These are phyloP conservation scores for Parastagonospora avenae DNA, from an alignment of 2,329 filamentous ascomycete species.

Conservation along the genomic window DNA sequence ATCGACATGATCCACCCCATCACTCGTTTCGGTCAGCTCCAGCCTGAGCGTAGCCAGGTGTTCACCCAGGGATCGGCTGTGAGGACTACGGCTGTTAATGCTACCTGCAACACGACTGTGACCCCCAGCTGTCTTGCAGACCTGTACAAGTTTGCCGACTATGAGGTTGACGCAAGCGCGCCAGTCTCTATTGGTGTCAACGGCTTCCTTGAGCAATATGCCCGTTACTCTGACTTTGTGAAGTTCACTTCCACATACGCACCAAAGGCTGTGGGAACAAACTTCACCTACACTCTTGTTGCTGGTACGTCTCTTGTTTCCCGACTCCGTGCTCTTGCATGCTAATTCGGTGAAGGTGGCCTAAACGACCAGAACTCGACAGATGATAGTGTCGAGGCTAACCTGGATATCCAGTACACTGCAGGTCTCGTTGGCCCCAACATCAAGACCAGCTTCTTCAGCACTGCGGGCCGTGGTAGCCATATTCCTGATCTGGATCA, in stretches of 20 bases:
- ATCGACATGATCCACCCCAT: conserved; percentile 70
- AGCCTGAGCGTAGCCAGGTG: conserved; percentile 48
- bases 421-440: conserved; percentile 50
- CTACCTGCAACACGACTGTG: conserved; percentile 51
- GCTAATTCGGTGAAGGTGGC: conserved; percentile 24
- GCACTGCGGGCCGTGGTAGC: conserved; percentile 53
- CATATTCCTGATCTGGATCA: conserved; percentile 57
- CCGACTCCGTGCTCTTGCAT: not conserved
- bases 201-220: conserved; percentile 57
- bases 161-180: conserved; percentile 46
- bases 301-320: conserved; percentile 45
- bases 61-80: conserved; percentile 33
- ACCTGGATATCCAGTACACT: conserved; percentile 58
- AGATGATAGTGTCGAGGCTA: conserved; percentile 54
- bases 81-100: conserved; percentile 31
- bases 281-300: conserved; percentile 51
- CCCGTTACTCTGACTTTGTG: conserved; percentile 53
- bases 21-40: conserved; percentile 63
- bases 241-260: conserved; percentile 49
- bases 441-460: conserved; percentile 54
- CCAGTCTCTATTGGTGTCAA: conserved; percentile 50
- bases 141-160: conserved; percentile 52
- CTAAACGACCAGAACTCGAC: conserved; percentile 42
- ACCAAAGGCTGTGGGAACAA: conserved; percentile 48
- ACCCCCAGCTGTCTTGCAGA: conserved; percentile 55